A percentile compares a stretch with the other conserved stretches of the same genome.
These are phyloP conservation scores for Cucurbita argyrosperma DNA, from an alignment of 306 rosid genomes.

Conservation along the genomic window DNA sequence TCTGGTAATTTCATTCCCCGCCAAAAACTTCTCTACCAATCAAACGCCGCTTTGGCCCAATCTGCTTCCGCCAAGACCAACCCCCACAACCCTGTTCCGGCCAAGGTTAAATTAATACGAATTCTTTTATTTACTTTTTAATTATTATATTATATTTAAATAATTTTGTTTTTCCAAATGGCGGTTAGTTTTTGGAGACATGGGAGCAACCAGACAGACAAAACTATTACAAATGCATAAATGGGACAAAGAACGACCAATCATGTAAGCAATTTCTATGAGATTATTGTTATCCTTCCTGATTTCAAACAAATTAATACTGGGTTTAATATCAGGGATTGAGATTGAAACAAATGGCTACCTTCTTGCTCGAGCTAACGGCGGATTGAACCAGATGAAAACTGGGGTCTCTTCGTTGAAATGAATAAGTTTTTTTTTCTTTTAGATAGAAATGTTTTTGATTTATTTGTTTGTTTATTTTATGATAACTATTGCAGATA, in stretches of 20 bases:
- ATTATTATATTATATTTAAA: too few species aligned
- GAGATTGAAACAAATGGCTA: conserved; percentile 57
- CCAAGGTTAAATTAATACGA: too few species aligned
- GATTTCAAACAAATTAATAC: neutral
- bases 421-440: neutral
- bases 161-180: neutral
- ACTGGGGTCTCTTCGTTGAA: conserved; percentile 30
- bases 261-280: neutral
- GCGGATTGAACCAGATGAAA: conserved; percentile 99
- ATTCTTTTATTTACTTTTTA: too few species aligned
- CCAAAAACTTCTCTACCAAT: neutral
- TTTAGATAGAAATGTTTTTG: neutral
- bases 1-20: neutral
- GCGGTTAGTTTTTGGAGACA: neutral
- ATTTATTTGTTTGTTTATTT: neutral
- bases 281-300: neutral
- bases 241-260: neutral
- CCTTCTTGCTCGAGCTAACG: conserved; percentile 84
- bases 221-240: neutral
- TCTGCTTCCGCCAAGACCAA: neutral
- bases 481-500: conserved; percentile 38
- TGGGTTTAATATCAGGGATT: conserved; percentile 17
- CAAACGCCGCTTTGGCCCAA: neutral
- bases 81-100: neutral
- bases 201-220: neutral